Evolutionary conservation across 331 rosid genomes (phyloP).

Genomic region (Quercus lobata): DNA sequence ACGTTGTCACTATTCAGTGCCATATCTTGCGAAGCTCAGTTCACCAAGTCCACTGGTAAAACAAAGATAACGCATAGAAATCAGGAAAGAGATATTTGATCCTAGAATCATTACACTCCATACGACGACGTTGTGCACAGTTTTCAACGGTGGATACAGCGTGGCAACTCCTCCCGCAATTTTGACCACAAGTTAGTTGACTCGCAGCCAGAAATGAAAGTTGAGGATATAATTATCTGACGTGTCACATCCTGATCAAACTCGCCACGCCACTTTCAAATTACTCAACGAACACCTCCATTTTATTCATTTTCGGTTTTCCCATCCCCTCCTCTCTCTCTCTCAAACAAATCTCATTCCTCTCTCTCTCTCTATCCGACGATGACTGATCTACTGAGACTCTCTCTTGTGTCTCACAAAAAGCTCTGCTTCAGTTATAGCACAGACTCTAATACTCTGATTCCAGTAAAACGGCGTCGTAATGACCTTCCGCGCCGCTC

Average conservation of each 20-base stretch:
- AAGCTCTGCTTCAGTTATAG: constrained; percentile 30
- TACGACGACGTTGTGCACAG: constrained; percentile 10
- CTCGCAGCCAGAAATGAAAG: not conserved
- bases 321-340: not conserved
- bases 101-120: not conserved
- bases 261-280: not conserved
- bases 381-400: constrained; percentile 41
- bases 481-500: constrained; percentile 20
- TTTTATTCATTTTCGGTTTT: not conserved
- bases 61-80: constrained; percentile 33
- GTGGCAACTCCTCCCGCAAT: not conserved
- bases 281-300: constrained; percentile 1
- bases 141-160: not conserved
- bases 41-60: not conserved
- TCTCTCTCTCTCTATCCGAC: constrained; percentile 7
- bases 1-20: constrained; percentile 30
- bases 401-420: constrained; percentile 35
- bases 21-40: constrained; percentile 26
- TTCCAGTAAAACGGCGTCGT: constrained; percentile 3
- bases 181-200: not conserved
- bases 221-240: not conserved
- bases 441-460: constrained; percentile 14
- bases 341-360: not conserved
- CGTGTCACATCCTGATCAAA: constrained; percentile 17
- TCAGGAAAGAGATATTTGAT: constrained; percentile 4